Percentiles rank a stretch among this genome's conserved stretches.
phyloP scores from a whole-genome alignment of 176 grass and related monocot species.

The Oryza meridionalis region DNA sequence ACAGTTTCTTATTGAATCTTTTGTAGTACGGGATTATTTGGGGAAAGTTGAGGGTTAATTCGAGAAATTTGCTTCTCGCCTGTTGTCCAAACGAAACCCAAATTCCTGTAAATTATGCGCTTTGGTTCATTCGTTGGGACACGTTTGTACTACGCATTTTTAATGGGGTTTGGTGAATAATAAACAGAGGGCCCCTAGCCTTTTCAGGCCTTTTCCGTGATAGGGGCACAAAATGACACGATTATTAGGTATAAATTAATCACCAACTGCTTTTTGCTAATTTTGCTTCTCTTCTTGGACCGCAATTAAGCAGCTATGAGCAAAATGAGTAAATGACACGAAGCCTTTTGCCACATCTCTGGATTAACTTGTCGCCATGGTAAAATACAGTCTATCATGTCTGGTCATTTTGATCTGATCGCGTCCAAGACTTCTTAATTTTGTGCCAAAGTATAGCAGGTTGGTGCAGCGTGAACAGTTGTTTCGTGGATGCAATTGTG shows the following conservation, averaged over 20 bases:
- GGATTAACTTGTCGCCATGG: slow-evolving; percentile 8
- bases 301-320: no score
- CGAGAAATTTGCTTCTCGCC: not conserved
- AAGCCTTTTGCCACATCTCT: not conserved
- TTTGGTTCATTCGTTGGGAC: not conserved
- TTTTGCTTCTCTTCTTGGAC: no score
- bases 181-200: not conserved
- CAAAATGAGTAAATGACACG: not conserved
- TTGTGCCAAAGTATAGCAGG: not conserved
- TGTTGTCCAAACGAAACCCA: slow-evolving; percentile 42
- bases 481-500: not conserved
- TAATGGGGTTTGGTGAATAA: slow-evolving; percentile 35
- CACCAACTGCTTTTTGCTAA: not conserved
- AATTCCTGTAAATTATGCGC: not conserved
- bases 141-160: slow-evolving; percentile 22
- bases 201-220: slow-evolving; percentile 4
- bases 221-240: not conserved
- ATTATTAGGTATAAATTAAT: no score
- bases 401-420: not conserved
- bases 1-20: not conserved
- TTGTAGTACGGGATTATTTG: not conserved
- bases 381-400: not conserved
- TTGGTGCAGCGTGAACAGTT: not conserved
- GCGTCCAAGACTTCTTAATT: not conserved
- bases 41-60: not conserved